These are phyloP conservation scores for Bruguiera hainesii DNA, from an alignment of 441 rosid species.

Conservation along the genomic window DNA sequence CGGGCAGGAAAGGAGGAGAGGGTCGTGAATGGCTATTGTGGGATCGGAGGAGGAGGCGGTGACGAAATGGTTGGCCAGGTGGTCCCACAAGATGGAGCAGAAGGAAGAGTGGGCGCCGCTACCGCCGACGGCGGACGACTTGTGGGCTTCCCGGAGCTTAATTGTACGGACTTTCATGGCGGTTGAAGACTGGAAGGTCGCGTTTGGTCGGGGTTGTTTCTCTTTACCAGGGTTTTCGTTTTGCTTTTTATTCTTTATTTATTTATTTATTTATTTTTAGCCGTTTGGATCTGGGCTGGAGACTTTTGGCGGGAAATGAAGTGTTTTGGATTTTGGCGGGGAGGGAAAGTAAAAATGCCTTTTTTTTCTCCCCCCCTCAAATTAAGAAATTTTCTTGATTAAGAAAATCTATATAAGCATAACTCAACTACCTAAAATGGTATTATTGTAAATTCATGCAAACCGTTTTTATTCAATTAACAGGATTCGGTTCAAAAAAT, in stretches of 20 bases:
- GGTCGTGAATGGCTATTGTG: slow-evolving; percentile 66
- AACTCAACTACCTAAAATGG: too few relatives aligned
- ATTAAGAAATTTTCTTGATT: too few relatives aligned
- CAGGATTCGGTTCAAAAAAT: too few relatives aligned
- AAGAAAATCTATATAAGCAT: too few relatives aligned
- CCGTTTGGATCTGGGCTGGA: slow-evolving; percentile 1
- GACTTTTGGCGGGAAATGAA: slow-evolving; percentile 29
- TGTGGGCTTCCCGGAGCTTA: slow-evolving; percentile 87
- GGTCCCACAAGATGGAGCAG: slow-evolving; percentile 92
- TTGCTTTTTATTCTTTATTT: too few relatives aligned
- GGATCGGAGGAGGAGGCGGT: slow-evolving; percentile 86
- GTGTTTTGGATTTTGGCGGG: slow-evolving; percentile 35
- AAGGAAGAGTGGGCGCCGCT: slow-evolving; percentile 43
- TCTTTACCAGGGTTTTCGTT: too few relatives aligned
- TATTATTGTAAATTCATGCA: too few relatives aligned
- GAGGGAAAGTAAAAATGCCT: neutral
- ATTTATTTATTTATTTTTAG: too few relatives aligned
- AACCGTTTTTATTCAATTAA: too few relatives aligned
- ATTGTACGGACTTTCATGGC: slow-evolving; percentile 76
- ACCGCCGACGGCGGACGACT: slow-evolving; percentile 23
- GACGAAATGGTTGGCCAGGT: slow-evolving; percentile 62
- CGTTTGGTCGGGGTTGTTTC: neutral
- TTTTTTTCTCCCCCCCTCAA: neutral
- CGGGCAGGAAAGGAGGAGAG: slow-evolving; percentile 51
- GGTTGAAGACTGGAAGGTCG: slow-evolving; percentile 11